phyloP scores from a whole-genome alignment of 2,329 filamentous ascomycete species.

The Tolypocladium ovalisporum region DNA sequence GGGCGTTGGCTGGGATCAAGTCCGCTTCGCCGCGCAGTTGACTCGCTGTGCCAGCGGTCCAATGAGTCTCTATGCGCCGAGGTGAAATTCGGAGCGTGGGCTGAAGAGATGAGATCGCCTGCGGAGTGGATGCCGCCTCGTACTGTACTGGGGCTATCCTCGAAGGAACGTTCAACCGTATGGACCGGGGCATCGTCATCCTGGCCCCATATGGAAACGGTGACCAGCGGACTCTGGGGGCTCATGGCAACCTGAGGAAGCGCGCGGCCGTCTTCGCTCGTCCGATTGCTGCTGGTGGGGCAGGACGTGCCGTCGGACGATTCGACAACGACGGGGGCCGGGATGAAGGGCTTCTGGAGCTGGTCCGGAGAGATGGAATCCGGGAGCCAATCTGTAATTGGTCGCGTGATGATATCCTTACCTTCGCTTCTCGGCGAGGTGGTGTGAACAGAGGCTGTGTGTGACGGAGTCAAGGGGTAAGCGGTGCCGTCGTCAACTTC shows the following conservation, averaged over 20 bases:
- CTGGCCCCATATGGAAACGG: conserved; percentile 44
- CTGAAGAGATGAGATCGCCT: conserved; percentile 25
- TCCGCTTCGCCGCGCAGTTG: conserved; percentile 30
- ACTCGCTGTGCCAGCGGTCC: conserved; percentile 30
- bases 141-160: conserved; percentile 23
- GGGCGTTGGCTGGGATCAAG: conserved; percentile 35
- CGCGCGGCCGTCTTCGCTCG: conserved; percentile 37
- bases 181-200: conserved; percentile 26
- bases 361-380: conserved; percentile 31
- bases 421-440: conserved; percentile 27
- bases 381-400: conserved; percentile 13
- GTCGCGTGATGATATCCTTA: conserved; percentile 13
- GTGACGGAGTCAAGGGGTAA: conserved; percentile 41
- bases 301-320: conserved; percentile 35
- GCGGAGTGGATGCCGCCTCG: conserved; percentile 24
- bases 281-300: conserved; percentile 35
- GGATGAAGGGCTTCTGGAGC: conserved; percentile 27
- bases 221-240: conserved; percentile 41
- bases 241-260: conserved; percentile 29
- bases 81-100: conserved; percentile 9
- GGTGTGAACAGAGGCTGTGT: conserved; percentile 37
- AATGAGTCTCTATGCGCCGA: conserved; percentile 22
- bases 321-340: conserved; percentile 17
- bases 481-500: conserved; percentile 11
- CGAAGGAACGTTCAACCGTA: conserved; percentile 28